A percentile compares a stretch with the other conserved stretches of the same genome.
phyloP scores from a whole-genome alignment of 2,329 filamentous ascomycete species.

The Xylaria digitata region DNA sequence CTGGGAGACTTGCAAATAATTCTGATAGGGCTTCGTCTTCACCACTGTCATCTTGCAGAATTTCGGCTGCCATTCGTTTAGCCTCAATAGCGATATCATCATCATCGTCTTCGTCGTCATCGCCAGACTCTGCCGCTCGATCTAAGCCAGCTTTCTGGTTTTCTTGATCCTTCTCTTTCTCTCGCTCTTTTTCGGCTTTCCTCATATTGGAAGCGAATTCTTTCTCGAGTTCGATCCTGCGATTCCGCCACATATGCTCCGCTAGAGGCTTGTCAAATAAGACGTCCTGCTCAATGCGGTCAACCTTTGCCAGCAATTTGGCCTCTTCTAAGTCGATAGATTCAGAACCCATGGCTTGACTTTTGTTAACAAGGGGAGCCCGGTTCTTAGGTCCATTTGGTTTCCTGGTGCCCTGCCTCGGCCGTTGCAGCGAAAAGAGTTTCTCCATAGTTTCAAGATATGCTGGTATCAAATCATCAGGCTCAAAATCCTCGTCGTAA shows the following conservation, averaged over 20 bases:
- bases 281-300: constrained; percentile 80
- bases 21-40: constrained; percentile 61
- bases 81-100: constrained; percentile 68
- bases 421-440: constrained; percentile 71
- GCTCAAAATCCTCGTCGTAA: constrained; percentile 78
- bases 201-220: constrained; percentile 65
- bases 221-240: constrained; percentile 69
- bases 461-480: constrained; percentile 77
- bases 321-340: constrained; percentile 62
- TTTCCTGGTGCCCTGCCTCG: constrained; percentile 59
- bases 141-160: constrained; percentile 46
- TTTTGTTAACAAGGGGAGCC: constrained; percentile 11
- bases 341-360: constrained; percentile 17
- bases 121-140: constrained; percentile 51
- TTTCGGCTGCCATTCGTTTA: constrained; percentile 67
- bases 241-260: constrained; percentile 72
- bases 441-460: constrained; percentile 81
- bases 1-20: constrained; percentile 70
- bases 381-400: constrained; percentile 48
- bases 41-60: constrained; percentile 68
- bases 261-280: constrained; percentile 77
- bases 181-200: constrained; percentile 49
- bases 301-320: constrained; percentile 78
- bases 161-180: constrained; percentile 49
- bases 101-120: constrained; percentile 62